Conservation (phyloP, 306 rosid genomes). For the Canavalia ensiformis region DNA sequence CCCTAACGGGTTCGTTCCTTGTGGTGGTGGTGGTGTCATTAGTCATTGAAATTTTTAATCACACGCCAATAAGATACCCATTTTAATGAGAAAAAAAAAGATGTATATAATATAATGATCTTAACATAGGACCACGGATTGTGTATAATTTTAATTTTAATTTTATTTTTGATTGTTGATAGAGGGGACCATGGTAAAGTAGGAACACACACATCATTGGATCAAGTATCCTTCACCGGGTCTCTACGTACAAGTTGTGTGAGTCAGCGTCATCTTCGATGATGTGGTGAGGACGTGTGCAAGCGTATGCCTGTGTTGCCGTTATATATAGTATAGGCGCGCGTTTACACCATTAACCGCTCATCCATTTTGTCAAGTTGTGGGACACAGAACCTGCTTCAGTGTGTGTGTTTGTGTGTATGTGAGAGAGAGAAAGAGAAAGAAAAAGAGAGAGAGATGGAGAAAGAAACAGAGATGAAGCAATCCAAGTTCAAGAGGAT, state of each 20-base stretch:
- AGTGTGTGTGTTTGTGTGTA: neutral
- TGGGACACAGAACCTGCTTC: constrained; percentile 47
- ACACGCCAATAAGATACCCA: constrained; percentile 3
- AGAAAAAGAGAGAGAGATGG: constrained; percentile 10
- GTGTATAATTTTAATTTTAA: neutral
- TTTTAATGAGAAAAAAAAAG: constrained; percentile 15
- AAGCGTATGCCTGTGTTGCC: constrained; percentile 39
- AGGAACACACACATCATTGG: constrained; percentile 40
- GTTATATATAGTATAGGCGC: constrained; percentile 59
- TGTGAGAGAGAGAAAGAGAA: neutral
- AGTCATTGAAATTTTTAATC: constrained; percentile 36
- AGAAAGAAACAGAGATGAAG: constrained; percentile 52
- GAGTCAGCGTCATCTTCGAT: constrained; percentile 51
- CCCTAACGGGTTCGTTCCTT: neutral
- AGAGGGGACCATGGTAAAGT: constrained; percentile 53
- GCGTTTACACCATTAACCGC: constrained; percentile 43
- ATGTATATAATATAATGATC: neutral
- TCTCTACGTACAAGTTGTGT: constrained; percentile 39
- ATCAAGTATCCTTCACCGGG: constrained; percentile 9
- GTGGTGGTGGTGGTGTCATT: constrained; percentile 4
- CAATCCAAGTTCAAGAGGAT: constrained; percentile 86
- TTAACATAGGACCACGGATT: constrained; percentile 49
- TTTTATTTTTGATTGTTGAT: neutral
- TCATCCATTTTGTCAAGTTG: constrained; percentile 48
- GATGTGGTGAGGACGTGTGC: constrained; percentile 58